Base-by-base conservation (phyloP, 345 rosid genomes). In the Lepidium sativum region DNA sequence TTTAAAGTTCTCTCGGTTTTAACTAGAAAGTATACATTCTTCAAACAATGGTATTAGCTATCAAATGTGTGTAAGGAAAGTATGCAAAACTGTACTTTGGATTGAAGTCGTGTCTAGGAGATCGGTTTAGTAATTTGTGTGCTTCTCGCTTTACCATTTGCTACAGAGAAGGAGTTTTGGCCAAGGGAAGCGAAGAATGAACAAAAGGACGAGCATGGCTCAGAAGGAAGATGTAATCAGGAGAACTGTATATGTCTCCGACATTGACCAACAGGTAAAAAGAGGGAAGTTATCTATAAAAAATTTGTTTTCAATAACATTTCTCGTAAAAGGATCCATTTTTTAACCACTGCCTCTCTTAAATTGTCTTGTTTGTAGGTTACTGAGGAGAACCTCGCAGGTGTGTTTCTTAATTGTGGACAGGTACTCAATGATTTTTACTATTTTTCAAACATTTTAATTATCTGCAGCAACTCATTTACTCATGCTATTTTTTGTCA, bases 381-480 rank as follows among this genome's bases (percentile, higher is more conserved):
- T 45, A 91, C 99, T 2, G 98, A 95, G 71, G 99, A 95, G 81
- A 90, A 83, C 73, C 95, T 95, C 54, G 99, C 99, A 3, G 83
- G 86, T 54, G 84, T 95, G 63, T 95, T 95, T 77, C 72, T 78
- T 57, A 79, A 79, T 5, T 91, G 92, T 58, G 99, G 99, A 53
- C 95, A 84, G 79, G 99, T 95, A 69, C 55, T 47, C 42, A 40
- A 56, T 23, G 52, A 64, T 71, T 32, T 33, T 51, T 71, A 35
- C 69, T 52, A 39, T 37, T 33, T 16, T 38, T 16, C 14, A n/a
- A 9, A 42, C 34, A 11, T 65, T 67, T 43, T 52, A 16, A 13
- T 43, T 29, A 37, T 44, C 8, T 73, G 33, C 49, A 33, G 54
- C 17, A 50, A 56, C 61, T 42, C 6, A 10, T 59, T 34, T 65